A percentile compares a stretch with the other conserved stretches of the same genome.
phyloP scores from a whole-genome alignment of 2,329 filamentous ascomycete genomes.

The Monosporascus sp. region DNA sequence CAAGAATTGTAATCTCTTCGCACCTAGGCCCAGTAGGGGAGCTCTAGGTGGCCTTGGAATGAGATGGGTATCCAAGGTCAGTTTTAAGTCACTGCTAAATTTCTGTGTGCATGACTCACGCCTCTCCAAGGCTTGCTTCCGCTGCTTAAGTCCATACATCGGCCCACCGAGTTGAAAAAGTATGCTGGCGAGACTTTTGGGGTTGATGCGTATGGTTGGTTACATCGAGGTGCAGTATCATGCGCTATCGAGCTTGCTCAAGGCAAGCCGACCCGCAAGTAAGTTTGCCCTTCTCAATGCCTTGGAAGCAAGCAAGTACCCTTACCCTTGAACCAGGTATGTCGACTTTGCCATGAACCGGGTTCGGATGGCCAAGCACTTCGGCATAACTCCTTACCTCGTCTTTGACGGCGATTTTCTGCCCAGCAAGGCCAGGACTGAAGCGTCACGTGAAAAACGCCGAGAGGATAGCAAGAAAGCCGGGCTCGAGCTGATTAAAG shows the following conservation, averaged over 20 bases:
- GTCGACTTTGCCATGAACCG: constrained; percentile 86
- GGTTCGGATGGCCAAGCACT: constrained; percentile 90
- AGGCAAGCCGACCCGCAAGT: constrained; percentile 84
- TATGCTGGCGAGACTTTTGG: constrained; percentile 83
- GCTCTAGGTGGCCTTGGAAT: constrained; percentile 1
- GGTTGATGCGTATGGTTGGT: constrained; percentile 97
- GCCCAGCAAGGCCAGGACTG: constrained; percentile 87
- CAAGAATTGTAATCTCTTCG: background rate
- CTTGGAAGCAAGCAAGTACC: no score
- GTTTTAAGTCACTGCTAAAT: background rate
- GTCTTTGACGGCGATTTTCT: constrained; percentile 95
- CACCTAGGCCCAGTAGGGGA: constrained; percentile 4
- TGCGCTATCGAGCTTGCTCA: constrained; percentile 89
- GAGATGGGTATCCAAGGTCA: constrained; percentile 28
- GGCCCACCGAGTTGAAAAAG: constrained; percentile 78
- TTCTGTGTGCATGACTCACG: constrained; percentile 13
- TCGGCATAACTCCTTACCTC: constrained; percentile 88
- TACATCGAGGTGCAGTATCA: constrained; percentile 85
- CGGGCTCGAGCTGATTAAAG: constrained; percentile 73
- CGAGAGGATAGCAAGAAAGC: constrained; percentile 71
- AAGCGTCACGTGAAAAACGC: constrained; percentile 67
- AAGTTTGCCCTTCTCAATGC: constrained; percentile 27
- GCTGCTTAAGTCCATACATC: constrained; percentile 93
- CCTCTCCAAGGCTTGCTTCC: constrained; percentile 67
- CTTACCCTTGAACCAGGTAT: constrained; percentile 53